Evolutionary conservation across 441 rosid genomes (phyloP).

Genomic region (Hura crepitans): DNA sequence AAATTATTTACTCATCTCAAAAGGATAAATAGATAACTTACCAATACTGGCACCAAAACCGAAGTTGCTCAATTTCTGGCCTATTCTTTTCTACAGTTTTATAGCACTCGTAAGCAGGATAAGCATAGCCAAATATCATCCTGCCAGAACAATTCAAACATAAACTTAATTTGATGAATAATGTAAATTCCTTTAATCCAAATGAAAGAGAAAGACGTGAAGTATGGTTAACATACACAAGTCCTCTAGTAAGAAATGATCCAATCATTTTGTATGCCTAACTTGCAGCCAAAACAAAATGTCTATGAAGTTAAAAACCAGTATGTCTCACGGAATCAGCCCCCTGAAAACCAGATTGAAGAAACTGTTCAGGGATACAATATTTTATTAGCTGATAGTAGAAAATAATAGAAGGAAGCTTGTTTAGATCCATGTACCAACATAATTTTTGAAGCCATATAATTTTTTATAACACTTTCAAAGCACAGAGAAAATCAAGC

Average conservation of each 20-base stretch:
- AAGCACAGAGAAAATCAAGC: background rate
- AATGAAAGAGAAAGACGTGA: constrained; percentile 14
- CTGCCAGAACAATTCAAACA: constrained; percentile 23
- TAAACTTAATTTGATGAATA: constrained; percentile 11
- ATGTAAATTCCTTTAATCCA: background rate
- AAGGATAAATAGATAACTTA: constrained; percentile 37
- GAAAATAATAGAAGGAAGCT: background rate
- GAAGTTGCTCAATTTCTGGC: constrained; percentile 93
- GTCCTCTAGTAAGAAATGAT: constrained; percentile 92
- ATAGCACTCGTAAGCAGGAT: constrained; percentile 48
- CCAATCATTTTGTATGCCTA: constrained; percentile 79
- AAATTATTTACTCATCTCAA: background rate
- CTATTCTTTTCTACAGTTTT: constrained; percentile 85
- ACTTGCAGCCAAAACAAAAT: constrained; percentile 1
- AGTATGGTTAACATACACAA: constrained; percentile 56
- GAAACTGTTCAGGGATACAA: background rate
- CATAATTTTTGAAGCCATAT: background rate
- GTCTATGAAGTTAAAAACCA: too few relatives aligned
- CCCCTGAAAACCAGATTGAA: background rate
- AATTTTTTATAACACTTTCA: background rate
- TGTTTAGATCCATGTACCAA: background rate
- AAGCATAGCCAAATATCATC: constrained; percentile 44
- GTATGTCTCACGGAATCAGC: constrained; percentile 4
- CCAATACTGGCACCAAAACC: constrained; percentile 99
- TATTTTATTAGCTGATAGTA: background rate